Base-by-base conservation (phyloP, 1,284 basidiomycete genomes). In the Puccinia coronata region DNA sequence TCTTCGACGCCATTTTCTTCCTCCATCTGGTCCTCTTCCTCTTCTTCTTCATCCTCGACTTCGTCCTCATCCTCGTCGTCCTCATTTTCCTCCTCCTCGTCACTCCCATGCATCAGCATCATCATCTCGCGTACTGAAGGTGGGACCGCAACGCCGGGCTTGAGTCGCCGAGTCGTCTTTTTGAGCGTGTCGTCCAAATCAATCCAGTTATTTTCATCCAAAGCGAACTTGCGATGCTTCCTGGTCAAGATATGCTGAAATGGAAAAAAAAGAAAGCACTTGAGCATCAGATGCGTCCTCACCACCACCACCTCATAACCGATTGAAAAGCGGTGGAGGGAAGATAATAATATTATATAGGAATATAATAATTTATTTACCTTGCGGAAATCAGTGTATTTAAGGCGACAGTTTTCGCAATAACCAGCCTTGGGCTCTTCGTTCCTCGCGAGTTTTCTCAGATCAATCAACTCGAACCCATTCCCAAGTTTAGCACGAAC, bases 341-440 rank as follows among this genome's bases (percentile, higher is more conserved):
- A 71, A 70, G 57, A 43, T 39, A 57, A 57, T 20, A n/a, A n/a
- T n/a, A n/a, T n/a, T n/a, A n/a, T n/a, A n/a, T n/a, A 57, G 55
- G n/a, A 28, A n/a, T 18, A 34, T n/a, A n/a, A n/a, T n/a, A n/a
- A n/a, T n/a, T n/a, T 25, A 88, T 91, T 85, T 84, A 96, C 95
- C 83, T 89, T 87, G 82, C 91, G 91, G 84, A 99, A 96, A 87
- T 98, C 92, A 0, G 92, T 91, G 85, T 96, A 99, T 86, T 95
- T 94, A 79, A 90, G 85, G 31, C 96, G 90, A 87, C 97, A 99
- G 86, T 96, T 97, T 86, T 99, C 97, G 87, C 97, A 99, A 87
- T 98, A 99, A 14, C 97, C 97, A 9, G 96, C 94, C 86, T 94
- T 98, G 85, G 90, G 92, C 75, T 90, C 92, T 87, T 94, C 93